These are phyloP conservation scores for Aspergillus panamensis DNA, from an alignment of 495 filamentous ascomycete species.

Conservation along the genomic window DNA sequence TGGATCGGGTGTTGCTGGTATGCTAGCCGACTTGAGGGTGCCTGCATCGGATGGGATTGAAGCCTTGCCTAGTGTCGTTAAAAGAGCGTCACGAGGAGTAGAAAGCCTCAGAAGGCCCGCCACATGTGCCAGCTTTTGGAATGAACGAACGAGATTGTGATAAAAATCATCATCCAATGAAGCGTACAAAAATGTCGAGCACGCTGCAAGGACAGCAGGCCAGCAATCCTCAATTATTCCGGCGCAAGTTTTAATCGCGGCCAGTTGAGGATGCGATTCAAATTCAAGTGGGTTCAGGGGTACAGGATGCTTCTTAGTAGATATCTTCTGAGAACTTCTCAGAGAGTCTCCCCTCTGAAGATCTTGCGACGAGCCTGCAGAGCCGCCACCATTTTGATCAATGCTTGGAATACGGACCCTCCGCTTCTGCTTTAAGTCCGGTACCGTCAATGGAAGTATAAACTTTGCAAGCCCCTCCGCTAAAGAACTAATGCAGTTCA, in stretches of 20 bases:
- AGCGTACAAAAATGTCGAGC: conserved; percentile 90
- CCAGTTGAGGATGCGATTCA: conserved; percentile 64
- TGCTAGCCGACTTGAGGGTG: conserved; percentile 38
- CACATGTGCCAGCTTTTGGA: conserved; percentile 95
- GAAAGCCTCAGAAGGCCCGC: conserved; percentile 79
- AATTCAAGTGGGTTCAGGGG: conserved; percentile 78
- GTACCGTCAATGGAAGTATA: conserved; percentile 82
- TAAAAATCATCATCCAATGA: conserved; percentile 93
- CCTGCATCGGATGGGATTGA: conserved; percentile 74
- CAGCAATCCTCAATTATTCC: conserved; percentile 86
- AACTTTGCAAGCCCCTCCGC: conserved; percentile 92
- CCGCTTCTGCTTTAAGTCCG: conserved; percentile 50
- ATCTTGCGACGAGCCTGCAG: conserved; percentile 38
- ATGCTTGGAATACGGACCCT: conserved; percentile 44
- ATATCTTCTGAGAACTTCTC: conserved; percentile 31
- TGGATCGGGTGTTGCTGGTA: conserved; percentile 21
- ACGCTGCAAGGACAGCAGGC: conserved; percentile 91
- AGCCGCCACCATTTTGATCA: conserved; percentile 37
- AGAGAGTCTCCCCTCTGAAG: conserved; percentile 34
- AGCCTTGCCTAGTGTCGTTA: conserved; percentile 89
- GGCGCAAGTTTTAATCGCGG: conserved; percentile 70
- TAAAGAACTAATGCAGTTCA: conserved; percentile 82
- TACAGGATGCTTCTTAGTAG: conserved; percentile 57
- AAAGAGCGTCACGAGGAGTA: conserved; percentile 88
- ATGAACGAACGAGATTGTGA: conserved; percentile 84